phyloP scores from a whole-genome alignment of 1,284 basidiomycete genomes.

The Porogramme epimiltina region DNA sequence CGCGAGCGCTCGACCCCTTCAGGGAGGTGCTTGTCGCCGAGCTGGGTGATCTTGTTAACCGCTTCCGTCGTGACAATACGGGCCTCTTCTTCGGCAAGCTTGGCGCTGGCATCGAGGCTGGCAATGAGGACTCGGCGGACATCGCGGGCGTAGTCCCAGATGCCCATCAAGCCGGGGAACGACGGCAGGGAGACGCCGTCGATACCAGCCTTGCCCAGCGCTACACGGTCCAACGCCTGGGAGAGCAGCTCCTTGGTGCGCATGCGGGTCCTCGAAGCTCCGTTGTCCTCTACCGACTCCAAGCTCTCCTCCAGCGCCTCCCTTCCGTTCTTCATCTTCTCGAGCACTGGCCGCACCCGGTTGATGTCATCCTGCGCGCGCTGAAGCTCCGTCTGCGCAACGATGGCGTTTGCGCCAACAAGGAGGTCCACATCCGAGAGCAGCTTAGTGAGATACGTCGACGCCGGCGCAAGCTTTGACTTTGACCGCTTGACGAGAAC shows the following conservation, averaged over 20 bases:
- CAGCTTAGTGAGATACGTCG: constrained; percentile 90
- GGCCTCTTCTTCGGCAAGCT: constrained; percentile 84
- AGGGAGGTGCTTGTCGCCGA: constrained; percentile 84
- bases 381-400: constrained; percentile 82
- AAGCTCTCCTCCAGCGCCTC: constrained; percentile 81
- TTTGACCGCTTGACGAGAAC: constrained; percentile 94
- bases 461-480: constrained; percentile 95
- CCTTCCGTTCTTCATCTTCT: constrained; percentile 80
- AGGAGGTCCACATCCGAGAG: constrained; percentile 90
- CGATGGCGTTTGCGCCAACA: constrained; percentile 83
- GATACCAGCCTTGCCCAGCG: constrained; percentile 71
- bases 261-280: constrained; percentile 55
- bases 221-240: constrained; percentile 80
- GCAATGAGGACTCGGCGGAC: constrained; percentile 80
- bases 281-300: constrained; percentile 81
- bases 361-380: constrained; percentile 75
- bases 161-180: constrained; percentile 85
- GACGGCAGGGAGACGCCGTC: constrained; percentile 67
- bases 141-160: constrained; percentile 90
- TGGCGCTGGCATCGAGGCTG: constrained; percentile 84
- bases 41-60: constrained; percentile 67
- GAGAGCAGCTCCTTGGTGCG: constrained; percentile 64
- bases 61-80: constrained; percentile 69
- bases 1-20: constrained; percentile 78
- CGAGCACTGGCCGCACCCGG: constrained; percentile 79